A percentile compares a stretch with the other conserved stretches of the same genome.
Conservation (phyloP, 2,329 filamentous ascomycete species). For the Penicillium sp. region DNA sequence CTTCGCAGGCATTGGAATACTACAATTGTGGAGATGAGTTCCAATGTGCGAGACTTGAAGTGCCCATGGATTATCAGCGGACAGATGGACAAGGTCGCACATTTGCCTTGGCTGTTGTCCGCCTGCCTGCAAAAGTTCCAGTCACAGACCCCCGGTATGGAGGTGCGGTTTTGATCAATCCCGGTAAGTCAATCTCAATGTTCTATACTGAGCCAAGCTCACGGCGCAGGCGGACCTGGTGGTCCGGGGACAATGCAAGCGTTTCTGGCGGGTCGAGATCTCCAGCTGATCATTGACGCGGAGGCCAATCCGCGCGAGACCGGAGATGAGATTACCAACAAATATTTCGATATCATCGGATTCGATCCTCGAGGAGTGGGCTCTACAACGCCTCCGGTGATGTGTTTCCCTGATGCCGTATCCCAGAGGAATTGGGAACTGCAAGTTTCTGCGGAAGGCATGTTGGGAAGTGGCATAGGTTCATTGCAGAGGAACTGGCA, state of each 20-base stretch:
- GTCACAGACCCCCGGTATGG: conserved; percentile 46
- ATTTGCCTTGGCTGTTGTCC: conserved; percentile 48
- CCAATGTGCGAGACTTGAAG: conserved; percentile 50
- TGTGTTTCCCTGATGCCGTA: conserved; percentile 39
- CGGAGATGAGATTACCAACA: conserved; percentile 6
- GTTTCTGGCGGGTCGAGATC: conserved; percentile 31
- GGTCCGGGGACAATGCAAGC: conserved; percentile 43
- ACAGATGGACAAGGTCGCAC: conserved; percentile 33
- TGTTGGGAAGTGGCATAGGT: conserved; percentile 33
- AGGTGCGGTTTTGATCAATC: conserved; percentile 51
- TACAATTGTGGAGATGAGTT: conserved; percentile 47
- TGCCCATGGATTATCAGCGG: conserved; percentile 50
- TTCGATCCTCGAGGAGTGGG: conserved; percentile 49
- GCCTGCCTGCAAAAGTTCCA: conserved; percentile 45
- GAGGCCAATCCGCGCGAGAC: conserved; percentile 21
- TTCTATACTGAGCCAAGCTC: background rate
- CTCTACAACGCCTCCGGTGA: conserved; percentile 41
- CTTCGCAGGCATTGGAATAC: conserved; percentile 36
- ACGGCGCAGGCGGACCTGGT: conserved; percentile 43
- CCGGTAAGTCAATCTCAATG: conserved; percentile 29
- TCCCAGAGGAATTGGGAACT: conserved; percentile 36
- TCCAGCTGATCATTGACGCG: conserved; percentile 43
- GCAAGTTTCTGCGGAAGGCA: conserved; percentile 36
- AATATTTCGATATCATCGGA: conserved; percentile 45
- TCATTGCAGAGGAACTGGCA: conserved; percentile 37